Base-by-base conservation (phyloP, 169 alveolate species). In the Plasmodium cynomolgi region DNA sequence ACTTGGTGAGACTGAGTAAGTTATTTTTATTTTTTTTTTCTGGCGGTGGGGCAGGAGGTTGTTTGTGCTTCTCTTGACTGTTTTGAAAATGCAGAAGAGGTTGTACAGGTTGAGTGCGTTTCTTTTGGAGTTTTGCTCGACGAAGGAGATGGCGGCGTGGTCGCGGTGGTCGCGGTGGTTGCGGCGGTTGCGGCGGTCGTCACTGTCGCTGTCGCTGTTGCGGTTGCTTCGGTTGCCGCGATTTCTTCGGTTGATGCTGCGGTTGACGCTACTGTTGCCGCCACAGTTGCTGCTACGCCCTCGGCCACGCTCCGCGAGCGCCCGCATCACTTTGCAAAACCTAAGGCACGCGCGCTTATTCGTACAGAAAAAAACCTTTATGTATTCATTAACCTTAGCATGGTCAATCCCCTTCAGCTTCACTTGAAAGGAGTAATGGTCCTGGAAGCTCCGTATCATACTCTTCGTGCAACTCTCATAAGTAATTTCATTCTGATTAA, bases 401-500 rank as follows among this genome's bases (percentile, higher is more conserved):
- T 71, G 56, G 75, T 41, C 47, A 47, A 91, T 82, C 29, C 92
- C 79, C 75, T 91, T 91, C 84, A 91, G 74, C 62, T 91, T 91
- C 56, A 91, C 26, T 31, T 82, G 92, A 20, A 91, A 72, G 17
- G 75, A 91, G 39, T 81, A 81, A 17, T 68, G 39, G 3, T 73
- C 34, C 58, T 91, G 73, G 75, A 91, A 91, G 50, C 9, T 62
- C 31, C 37, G 23, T 17, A 34, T 71, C n/a, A 91, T 71, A 47
- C 68, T 81, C 58, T 81, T 17, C n/a, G 62, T 72, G 58, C 56
- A 71, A 81, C 58, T 91, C 11, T 81, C 50, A 54, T 91, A 91
- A 1, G 68, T 58, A 72, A 91, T 81, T 58, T 23, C 29, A 20
- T 91, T 81, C 23, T 81, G 71, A 34, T 91, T 62, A 58, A 91